Evolutionary conservation across 2,329 filamentous ascomycete species (phyloP).

Genomic region (Ophiosphaerella narmari): DNA sequence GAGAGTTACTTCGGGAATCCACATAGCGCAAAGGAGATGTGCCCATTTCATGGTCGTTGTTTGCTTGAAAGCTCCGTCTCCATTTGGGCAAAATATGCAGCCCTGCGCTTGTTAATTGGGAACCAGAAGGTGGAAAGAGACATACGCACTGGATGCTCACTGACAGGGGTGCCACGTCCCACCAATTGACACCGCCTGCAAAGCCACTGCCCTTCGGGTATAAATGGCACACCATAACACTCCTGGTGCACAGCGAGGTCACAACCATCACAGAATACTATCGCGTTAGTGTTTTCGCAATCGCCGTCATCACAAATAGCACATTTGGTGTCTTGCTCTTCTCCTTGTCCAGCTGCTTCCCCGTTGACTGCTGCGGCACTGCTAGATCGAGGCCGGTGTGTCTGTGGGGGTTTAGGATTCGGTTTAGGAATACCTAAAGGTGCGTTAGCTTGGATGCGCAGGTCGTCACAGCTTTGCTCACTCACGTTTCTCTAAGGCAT

Average conservation of each 20-base stretch:
- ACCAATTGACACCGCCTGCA: constrained; percentile 97
- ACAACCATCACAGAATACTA: constrained; percentile 98
- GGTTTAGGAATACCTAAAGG: constrained; percentile 78
- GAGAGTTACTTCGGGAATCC: constrained; percentile 96
- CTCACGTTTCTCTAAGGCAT: constrained; percentile 83
- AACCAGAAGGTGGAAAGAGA: not conserved
- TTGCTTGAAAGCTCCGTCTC: constrained; percentile 97
- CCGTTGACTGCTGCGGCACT: constrained; percentile 95
- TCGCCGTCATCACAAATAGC: constrained; percentile 99
- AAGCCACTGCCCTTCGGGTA: constrained; percentile 97
- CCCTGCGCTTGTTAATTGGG: constrained; percentile 34
- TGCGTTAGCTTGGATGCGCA: constrained; percentile 2
- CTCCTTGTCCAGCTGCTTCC: constrained; percentile 76
- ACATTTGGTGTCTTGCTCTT: constrained; percentile 97
- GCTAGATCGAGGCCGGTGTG: constrained; percentile 87
- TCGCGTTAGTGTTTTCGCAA: constrained; percentile 98
- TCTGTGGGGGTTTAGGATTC: constrained; percentile 94
- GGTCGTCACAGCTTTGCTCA: not conserved
- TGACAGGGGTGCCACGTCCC: constrained; percentile 82
- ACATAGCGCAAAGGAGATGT: constrained; percentile 94
- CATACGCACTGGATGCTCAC: constrained; percentile 46
- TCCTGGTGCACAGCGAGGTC: constrained; percentile 98
- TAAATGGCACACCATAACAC: constrained; percentile 98
- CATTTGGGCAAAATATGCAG: constrained; percentile 98
- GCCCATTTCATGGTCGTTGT: constrained; percentile 97